A percentile compares a stretch with the other conserved stretches of the same genome.
Conservation (phyloP, 192 early-diverging fungal species). For the Geosiphon pyriformis region DNA sequence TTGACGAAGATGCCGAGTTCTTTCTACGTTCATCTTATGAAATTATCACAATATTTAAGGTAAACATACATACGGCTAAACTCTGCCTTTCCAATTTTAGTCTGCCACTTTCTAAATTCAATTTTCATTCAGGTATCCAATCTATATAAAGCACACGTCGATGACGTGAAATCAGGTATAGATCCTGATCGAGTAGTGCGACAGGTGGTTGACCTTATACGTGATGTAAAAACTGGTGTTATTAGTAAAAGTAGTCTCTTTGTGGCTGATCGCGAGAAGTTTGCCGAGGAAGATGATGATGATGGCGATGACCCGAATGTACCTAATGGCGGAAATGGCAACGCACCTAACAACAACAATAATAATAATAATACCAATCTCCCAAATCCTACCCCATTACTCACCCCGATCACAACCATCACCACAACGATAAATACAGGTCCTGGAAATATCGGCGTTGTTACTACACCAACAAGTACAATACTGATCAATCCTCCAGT, state of each 20-base stretch:
- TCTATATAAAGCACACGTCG: slow-evolving; percentile 22
- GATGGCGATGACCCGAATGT: slow-evolving; percentile 15
- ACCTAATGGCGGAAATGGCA: neutral
- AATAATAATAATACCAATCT: too few species aligned
- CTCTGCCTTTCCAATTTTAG: too few species aligned
- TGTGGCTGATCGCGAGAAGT: slow-evolving; percentile 24
- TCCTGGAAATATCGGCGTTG: too few species aligned
- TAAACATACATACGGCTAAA: neutral
- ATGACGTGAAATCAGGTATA: slow-evolving; percentile 19
- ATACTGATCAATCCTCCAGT: too few species aligned
- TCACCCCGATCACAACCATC: too few species aligned
- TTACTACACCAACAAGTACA: too few species aligned
- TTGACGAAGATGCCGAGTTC: slow-evolving; percentile 24
- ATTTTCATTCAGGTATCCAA: slow-evolving; percentile 12
- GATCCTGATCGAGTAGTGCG: slow-evolving; percentile 18
- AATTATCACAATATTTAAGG: slow-evolving; percentile 24
- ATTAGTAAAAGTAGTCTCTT: slow-evolving; percentile 26
- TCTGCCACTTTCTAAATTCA: neutral
- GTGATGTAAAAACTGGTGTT: slow-evolving; percentile 22
- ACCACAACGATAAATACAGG: too few species aligned
- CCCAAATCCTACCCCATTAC: too few species aligned
- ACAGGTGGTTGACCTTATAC: slow-evolving; percentile 24
- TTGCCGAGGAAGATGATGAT: slow-evolving; percentile 23
- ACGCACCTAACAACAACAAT: too few species aligned
- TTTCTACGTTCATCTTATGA: slow-evolving; percentile 21